Base-by-base conservation (phyloP, 192 early-diverging fungal species). In the Entomortierella chlamydospora region DNA sequence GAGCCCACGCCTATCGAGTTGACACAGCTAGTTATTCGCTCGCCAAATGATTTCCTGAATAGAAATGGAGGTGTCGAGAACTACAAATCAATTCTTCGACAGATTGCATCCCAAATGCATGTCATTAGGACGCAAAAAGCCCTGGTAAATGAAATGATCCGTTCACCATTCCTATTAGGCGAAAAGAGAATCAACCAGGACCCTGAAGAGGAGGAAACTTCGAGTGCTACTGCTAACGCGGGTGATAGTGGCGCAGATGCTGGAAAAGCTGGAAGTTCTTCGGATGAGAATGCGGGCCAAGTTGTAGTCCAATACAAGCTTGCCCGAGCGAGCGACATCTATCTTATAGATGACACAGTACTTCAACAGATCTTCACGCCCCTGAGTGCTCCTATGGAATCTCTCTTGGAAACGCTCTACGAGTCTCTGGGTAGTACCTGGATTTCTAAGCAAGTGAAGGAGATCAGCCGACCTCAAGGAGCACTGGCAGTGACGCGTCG, bases 1-100 rank as follows among this genome's bases (percentile, higher is more conserved):
- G 91, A 93, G 56, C 94, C 95, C 0, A 87, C 92, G 0, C 89
- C 92, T 1, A 49, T 87, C 18, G 95, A 97, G 34, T 65, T 96
- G 37, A 87, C 94, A 0, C 69, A 84, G 12, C 81, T 89, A 54
- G 72, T 97, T 12, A 87, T 94, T 0, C 83, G 84, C 2, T 76
- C 86, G 0, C 90, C 91, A 4, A 58, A 82, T 0, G 42, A 84
- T 26, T 91, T 93, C 78, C 82, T 91, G 68, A 84, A 86, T 37
- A 62, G 82, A 41, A 81, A 84, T 18, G 82, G 86, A 0, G 72
- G 74, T 5, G 86, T 86, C 43, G 91, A 93, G 68, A 84, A 82
- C 30, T 97, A 96, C 63, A 77, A 94, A 23, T 82, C 77, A 23
- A 68, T 95, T 9, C 68, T 97, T 10, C 83, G 91, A 13, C 90